Evolutionary conservation across 805 yeast species (phyloP).

Genomic region (Saccharomycopsis synnaedendra): DNA sequence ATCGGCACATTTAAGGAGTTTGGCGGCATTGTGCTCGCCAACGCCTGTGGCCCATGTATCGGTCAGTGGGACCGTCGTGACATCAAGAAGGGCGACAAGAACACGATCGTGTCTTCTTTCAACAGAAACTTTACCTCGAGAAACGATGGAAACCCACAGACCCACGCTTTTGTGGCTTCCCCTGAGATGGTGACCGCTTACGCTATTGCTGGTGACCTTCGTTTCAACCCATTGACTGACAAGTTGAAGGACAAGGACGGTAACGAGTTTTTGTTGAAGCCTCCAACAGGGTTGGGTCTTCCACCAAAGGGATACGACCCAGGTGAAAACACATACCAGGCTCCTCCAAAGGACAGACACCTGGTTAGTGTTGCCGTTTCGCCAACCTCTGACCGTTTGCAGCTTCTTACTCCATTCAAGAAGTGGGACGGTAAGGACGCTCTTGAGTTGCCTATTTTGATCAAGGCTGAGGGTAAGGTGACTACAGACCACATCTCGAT

Average conservation of each 20-base stretch:
- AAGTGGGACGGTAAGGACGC: slow-evolving; percentile 97
- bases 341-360: slow-evolving; percentile 85
- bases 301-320: slow-evolving; percentile 85
- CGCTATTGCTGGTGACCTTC: slow-evolving; percentile 92
- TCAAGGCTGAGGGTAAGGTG: slow-evolving; percentile 95
- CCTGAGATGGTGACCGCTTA: slow-evolving; percentile 95
- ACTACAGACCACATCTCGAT: slow-evolving; percentile 98
- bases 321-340: slow-evolving; percentile 94
- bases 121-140: slow-evolving; percentile 97
- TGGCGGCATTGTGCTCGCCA: slow-evolving; percentile 91
- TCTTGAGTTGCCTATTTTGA: slow-evolving; percentile 77
- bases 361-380: slow-evolving; percentile 62
- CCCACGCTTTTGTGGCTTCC: slow-evolving; percentile 94
- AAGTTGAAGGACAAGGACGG: slow-evolving; percentile 81
- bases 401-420: slow-evolving; percentile 84
- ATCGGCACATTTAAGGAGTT: slow-evolving; percentile 78
- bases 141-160: slow-evolving; percentile 96
- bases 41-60: slow-evolving; percentile 99
- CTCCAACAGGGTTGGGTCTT: slow-evolving; percentile 85
- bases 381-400: slow-evolving; percentile 94
- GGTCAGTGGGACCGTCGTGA: slow-evolving; percentile 98
- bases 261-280: slow-evolving; percentile 76
- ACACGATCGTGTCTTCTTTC: slow-evolving; percentile 92
- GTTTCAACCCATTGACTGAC: slow-evolving; percentile 93
- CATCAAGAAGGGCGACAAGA: slow-evolving; percentile 72